Conservation (phyloP, 2,329 filamentous ascomycete species). For the Talaromyces sp. region DNA sequence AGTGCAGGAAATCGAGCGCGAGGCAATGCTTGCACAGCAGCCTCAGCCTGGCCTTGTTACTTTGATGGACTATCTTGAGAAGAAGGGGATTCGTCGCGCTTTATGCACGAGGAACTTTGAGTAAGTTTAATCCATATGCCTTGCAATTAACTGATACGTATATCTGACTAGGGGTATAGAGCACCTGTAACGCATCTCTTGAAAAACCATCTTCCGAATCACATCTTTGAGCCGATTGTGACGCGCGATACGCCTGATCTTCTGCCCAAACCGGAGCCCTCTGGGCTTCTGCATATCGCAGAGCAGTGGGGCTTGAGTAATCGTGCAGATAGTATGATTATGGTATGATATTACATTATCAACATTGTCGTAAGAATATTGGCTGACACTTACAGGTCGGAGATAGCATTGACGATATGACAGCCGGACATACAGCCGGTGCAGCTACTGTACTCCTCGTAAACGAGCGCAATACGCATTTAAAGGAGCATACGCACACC, state of each 20-base stretch:
- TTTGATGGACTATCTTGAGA: conserved; percentile 80
- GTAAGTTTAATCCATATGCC: conserved; percentile 35
- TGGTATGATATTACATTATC: conserved; percentile 28
- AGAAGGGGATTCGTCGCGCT: conserved; percentile 66
- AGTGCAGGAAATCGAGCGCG: conserved; percentile 75
- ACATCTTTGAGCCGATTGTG: conserved; percentile 73
- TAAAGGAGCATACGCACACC: conserved; percentile 71
- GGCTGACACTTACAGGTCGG: conserved; percentile 48
- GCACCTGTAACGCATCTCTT: conserved; percentile 52
- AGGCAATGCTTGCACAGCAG: conserved; percentile 74
- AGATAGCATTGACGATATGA: conserved; percentile 90
- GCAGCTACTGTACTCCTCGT: conserved; percentile 86
- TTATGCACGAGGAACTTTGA: conserved; percentile 97
- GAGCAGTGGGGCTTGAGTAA: conserved; percentile 66
- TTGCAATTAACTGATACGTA: not conserved
- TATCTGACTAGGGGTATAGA: conserved; percentile 24
- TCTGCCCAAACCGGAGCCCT: conserved; percentile 78
- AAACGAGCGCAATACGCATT: conserved; percentile 73
- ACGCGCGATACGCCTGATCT: conserved; percentile 71
- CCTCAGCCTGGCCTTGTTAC: conserved; percentile 75
- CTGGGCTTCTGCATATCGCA: conserved; percentile 84
- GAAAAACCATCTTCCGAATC: conserved; percentile 66
- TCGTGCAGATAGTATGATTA: conserved; percentile 42
- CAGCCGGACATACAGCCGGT: conserved; percentile 76
- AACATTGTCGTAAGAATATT: not conserved